phyloP scores from a whole-genome alignment of 2,329 filamentous ascomycete species.

The Dactylellina parvicollis region DNA sequence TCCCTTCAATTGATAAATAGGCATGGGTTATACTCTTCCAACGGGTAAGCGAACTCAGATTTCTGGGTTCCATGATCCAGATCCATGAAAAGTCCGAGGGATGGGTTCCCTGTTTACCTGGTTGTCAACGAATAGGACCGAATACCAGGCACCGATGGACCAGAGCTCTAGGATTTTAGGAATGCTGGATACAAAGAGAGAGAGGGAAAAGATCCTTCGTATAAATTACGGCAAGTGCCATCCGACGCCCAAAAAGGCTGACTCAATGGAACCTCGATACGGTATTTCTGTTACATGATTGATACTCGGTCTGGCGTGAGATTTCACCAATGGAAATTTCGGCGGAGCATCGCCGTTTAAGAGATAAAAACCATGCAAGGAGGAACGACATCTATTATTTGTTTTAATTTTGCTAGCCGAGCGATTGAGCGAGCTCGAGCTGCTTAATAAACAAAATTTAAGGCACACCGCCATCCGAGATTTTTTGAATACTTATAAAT shows the following conservation, averaged over 20 bases:
- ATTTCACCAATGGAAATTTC: not conserved
- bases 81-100: constrained; percentile 9
- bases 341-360: not conserved
- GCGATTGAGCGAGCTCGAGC: constrained; percentile 13
- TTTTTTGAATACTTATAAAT: not conserved
- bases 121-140: constrained; percentile 26
- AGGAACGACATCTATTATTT: too few relatives aligned
- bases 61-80: not conserved
- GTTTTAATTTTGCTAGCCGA: constrained; percentile 32
- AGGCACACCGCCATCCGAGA: not conserved
- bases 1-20: too few relatives aligned
- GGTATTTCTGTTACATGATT: constrained; percentile 30
- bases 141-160: not conserved
- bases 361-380: too few relatives aligned
- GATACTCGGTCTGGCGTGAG: constrained; percentile 13
- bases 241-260: constrained; percentile 5
- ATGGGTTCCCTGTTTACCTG: not conserved
- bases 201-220: not conserved
- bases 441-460: constrained; percentile 31
- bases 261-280: constrained; percentile 13
- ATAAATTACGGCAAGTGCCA: constrained; percentile 21
- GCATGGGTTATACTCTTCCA: too few relatives aligned
- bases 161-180: not conserved
- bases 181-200: too few relatives aligned
- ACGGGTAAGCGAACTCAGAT: not conserved